These are phyloP conservation scores for Fraxinus dipetala DNA, from an alignment of 305 asterid species.

Conservation along the genomic window DNA sequence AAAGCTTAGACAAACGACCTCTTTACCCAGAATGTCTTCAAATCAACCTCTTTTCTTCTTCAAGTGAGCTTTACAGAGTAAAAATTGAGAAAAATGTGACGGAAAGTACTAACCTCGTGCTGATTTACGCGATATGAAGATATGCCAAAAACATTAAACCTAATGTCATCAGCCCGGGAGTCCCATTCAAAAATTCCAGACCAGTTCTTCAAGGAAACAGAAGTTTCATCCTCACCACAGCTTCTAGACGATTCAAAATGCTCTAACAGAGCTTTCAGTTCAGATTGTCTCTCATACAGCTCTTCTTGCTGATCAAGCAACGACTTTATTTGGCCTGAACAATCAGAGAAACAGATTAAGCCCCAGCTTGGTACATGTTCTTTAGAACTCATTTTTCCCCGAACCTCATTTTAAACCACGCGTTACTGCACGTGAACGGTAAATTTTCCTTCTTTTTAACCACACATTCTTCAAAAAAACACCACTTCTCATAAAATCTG, in stretches of 20 bases:
- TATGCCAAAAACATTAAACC: constrained; percentile 86
- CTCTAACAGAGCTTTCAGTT: constrained; percentile 73
- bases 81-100: not conserved
- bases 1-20: not conserved
- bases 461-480: not conserved
- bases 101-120: constrained; percentile 56
- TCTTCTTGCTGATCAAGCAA: constrained; percentile 79
- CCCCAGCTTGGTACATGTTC: not conserved
- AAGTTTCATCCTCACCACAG: constrained; percentile 44
- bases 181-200: constrained; percentile 82
- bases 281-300: constrained; percentile 65
- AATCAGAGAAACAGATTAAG: constrained; percentile 1
- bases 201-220: constrained; percentile 67
- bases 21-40: not conserved
- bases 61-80: not conserved
- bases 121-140: constrained; percentile 87
- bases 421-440: not conserved
- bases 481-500: not conserved
- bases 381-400: not conserved
- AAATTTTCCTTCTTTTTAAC: not conserved
- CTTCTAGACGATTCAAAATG: constrained; percentile 51
- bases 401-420: not conserved
- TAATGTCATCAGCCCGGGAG: constrained; percentile 67
- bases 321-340: constrained; percentile 65
- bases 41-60: not conserved